Evolutionary conservation across 495 filamentous ascomycete species (phyloP).

Genomic region (Hyphodiscus hymeniophilus): DNA sequence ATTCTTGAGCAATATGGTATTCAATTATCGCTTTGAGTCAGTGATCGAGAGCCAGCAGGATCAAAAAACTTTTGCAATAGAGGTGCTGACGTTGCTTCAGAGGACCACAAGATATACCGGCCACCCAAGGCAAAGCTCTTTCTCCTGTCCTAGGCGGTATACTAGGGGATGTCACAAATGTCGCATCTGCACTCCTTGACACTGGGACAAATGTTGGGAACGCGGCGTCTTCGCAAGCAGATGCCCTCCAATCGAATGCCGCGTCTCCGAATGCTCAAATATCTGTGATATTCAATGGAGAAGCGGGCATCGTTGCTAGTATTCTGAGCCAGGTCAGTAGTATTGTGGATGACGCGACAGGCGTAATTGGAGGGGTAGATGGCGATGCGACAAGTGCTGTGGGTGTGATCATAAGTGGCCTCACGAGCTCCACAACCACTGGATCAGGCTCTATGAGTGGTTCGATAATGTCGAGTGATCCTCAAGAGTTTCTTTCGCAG

Average conservation of each 20-base stretch:
- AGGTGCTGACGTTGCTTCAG: neutral
- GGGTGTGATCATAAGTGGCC: conserved; percentile 8
- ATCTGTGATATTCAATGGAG: neutral
- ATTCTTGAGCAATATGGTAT: no score
- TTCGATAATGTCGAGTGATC: neutral
- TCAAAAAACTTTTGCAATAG: no score
- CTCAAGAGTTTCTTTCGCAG: conserved; percentile 6
- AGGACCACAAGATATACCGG: no score
- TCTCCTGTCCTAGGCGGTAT: neutral
- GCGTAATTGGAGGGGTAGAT: conserved; percentile 8
- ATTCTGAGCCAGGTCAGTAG: conserved; percentile 5
- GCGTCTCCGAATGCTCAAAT: no score
- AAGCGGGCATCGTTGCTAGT: neutral
- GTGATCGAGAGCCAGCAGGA: no score
- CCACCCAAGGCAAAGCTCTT: neutral
- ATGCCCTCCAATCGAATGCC: neutral
- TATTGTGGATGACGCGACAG: conserved; percentile 1
- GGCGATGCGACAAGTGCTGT: conserved; percentile 12
- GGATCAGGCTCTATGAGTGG: neutral
- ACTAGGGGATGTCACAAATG: neutral
- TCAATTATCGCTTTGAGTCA: no score
- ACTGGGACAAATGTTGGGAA: neutral
- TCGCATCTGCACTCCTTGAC: neutral
- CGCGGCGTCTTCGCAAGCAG: neutral
- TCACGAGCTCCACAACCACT: conserved; percentile 8